Evolutionary conservation across 2,329 filamentous ascomycete genomes (phyloP).

Genomic region (Cercospora sp.): DNA sequence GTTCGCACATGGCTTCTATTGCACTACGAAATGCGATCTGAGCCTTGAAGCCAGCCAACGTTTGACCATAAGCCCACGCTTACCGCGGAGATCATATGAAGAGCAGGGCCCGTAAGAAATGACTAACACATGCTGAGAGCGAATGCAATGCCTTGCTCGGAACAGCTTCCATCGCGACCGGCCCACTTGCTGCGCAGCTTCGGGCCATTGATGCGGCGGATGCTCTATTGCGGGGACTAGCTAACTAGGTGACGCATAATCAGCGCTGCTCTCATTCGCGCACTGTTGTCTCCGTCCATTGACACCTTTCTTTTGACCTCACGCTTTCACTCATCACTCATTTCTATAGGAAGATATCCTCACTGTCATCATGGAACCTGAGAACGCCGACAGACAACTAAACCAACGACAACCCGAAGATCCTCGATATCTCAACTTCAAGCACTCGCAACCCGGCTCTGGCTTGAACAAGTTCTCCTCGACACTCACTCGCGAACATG

Average conservation of each 20-base stretch:
- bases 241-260: conserved; percentile 23
- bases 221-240: conserved; percentile 19
- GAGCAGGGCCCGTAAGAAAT: neutral
- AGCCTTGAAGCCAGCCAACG: neutral
- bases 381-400: conserved; percentile 40
- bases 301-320: conserved; percentile 13
- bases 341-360: neutral
- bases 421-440: conserved; percentile 59
- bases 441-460: conserved; percentile 55
- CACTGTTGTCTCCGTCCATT: conserved; percentile 17
- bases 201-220: conserved; percentile 22
- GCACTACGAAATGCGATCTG: neutral
- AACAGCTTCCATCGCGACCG: conserved; percentile 4
- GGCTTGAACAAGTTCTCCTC: conserved; percentile 84
- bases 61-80: neutral
- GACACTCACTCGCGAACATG: conserved; percentile 78
- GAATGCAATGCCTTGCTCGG: neutral
- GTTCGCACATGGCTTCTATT: neutral
- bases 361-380: conserved; percentile 38
- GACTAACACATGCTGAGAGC: neutral
- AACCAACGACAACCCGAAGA: conserved; percentile 42
- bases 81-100: neutral
- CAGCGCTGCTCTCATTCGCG: conserved; percentile 20
- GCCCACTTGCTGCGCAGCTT: conserved; percentile 15
- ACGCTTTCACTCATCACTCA: neutral